phyloP scores from a whole-genome alignment of 2,329 filamentous ascomycete species.

The Curvularia eragrostidis region DNA sequence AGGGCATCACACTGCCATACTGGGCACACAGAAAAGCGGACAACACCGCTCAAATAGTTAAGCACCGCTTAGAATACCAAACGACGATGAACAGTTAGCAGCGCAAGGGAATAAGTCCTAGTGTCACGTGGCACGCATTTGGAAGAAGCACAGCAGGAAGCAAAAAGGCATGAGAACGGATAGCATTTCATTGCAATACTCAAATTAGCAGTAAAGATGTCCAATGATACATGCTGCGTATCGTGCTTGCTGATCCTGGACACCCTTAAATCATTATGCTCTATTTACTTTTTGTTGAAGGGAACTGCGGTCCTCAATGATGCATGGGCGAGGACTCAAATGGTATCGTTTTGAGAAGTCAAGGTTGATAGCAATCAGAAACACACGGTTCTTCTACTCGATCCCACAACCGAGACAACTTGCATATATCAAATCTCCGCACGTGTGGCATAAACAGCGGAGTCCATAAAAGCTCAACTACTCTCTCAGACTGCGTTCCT shows the following conservation, averaged over 20 bases:
- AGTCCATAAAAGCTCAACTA: constrained; percentile 12
- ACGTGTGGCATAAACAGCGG: background rate
- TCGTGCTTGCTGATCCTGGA: background rate
- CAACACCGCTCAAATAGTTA: background rate
- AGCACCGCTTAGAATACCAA: background rate
- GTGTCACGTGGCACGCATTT: background rate
- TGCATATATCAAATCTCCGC: background rate
- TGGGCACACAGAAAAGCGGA: background rate
- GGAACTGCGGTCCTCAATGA: background rate
- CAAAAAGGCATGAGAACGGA: background rate
- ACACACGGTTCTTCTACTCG: background rate
- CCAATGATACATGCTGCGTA: background rate
- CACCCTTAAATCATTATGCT: constrained; percentile 1
- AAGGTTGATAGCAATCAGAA: background rate
- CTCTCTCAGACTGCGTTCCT: constrained; percentile 15
- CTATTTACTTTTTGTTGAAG: background rate
- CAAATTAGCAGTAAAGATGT: background rate
- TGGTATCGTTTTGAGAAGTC: background rate
- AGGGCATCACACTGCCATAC: background rate
- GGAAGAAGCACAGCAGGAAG: background rate
- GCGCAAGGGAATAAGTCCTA: background rate
- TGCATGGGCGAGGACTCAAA: background rate
- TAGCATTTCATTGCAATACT: background rate
- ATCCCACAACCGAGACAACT: background rate
- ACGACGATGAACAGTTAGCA: background rate